Percentiles rank a stretch among this genome's conserved stretches.
Evolutionary conservation across 192 early-diverging fungal species (phyloP).

Genomic region (Coemansia sp.): DNA sequence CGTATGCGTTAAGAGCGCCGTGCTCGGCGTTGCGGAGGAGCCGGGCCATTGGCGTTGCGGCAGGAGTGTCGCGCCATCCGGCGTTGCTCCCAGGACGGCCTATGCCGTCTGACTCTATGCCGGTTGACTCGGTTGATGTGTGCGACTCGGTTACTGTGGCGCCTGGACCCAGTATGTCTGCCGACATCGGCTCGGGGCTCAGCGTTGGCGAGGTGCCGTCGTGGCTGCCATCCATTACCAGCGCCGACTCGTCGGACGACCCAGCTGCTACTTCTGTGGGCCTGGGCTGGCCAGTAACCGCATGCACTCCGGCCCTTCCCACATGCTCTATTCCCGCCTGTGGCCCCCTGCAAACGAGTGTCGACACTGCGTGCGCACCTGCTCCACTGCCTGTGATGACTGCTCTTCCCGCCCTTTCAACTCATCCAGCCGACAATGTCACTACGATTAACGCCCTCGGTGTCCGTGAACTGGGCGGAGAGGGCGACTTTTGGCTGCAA

Average conservation of each 20-base stretch:
- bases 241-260: background rate
- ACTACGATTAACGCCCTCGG: conserved; percentile 49
- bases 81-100: conserved; percentile 29
- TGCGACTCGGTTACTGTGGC: background rate
- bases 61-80: conserved; percentile 45
- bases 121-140: background rate
- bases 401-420: conserved; percentile 3
- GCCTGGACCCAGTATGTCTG: conserved; percentile 40
- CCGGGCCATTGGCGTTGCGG: conserved; percentile 47
- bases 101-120: conserved; percentile 17
- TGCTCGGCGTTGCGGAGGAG: conserved; percentile 32
- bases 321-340: background rate
- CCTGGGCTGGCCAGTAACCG: conserved; percentile 32
- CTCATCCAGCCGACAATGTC: conserved; percentile 1
- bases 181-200: conserved; percentile 29
- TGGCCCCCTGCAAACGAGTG: background rate
- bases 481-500: conserved; percentile 40
- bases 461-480: conserved; percentile 39
- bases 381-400: conserved; percentile 6
- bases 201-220: conserved; percentile 36
- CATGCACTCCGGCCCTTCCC: background rate
- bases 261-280: conserved; percentile 14
- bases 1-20: conserved; percentile 47
- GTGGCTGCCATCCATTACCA: conserved; percentile 31
- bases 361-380: background rate